phyloP scores from a whole-genome alignment of 768 basidiomycete genomes.

The Lactifluus piperatus region DNA sequence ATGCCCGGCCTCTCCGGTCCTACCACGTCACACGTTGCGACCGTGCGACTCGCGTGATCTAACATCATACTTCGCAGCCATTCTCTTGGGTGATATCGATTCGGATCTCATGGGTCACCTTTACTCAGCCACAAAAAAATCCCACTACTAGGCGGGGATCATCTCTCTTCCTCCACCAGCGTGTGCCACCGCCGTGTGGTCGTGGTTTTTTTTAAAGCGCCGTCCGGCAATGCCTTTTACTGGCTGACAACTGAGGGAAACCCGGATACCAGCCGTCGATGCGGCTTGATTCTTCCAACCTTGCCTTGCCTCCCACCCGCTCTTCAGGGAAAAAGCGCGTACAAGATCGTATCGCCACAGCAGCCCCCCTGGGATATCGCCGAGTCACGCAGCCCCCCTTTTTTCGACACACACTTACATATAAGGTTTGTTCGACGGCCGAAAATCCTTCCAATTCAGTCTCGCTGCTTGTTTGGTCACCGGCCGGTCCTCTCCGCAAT shows the following conservation, averaged over 20 bases:
- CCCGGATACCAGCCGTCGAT: background rate
- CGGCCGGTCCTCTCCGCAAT: slow-evolving; percentile 1
- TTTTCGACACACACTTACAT: background rate
- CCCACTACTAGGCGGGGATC: background rate
- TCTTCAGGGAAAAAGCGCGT: slow-evolving; percentile 3
- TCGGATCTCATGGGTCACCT: background rate
- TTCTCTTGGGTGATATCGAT: background rate
- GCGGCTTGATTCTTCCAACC: background rate
- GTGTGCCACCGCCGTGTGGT: background rate
- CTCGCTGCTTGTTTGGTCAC: slow-evolving; percentile 17
- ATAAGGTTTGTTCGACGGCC: slow-evolving; percentile 21
- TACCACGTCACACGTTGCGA: background rate
- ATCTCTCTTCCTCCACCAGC: background rate
- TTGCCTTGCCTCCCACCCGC: background rate
- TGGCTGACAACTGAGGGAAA: background rate
- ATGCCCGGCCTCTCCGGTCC: background rate
- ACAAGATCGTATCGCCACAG: slow-evolving; percentile 5
- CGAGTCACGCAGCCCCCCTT: background rate
- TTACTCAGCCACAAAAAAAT: slow-evolving; percentile 1
- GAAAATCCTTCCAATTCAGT: slow-evolving; percentile 21
- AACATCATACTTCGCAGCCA: too few species aligned
- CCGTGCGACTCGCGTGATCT: background rate
- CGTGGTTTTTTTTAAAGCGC: too few species aligned
- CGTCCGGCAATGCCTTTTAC: background rate
- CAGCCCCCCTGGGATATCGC: slow-evolving; percentile 4